phyloP scores from a whole-genome alignment of 257 asterid species.

The Solanum appendiculatum region DNA sequence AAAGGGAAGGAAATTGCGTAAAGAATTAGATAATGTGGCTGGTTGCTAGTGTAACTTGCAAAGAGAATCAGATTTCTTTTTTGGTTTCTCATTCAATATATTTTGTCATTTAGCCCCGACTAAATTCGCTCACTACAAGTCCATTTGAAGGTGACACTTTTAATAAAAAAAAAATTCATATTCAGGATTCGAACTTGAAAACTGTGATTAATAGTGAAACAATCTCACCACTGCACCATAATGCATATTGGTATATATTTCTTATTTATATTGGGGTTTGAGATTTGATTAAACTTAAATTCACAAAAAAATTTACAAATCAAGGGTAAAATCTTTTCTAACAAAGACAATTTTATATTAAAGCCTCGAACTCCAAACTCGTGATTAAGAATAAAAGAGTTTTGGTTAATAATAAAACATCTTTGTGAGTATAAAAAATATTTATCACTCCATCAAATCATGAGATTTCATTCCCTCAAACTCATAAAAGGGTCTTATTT shows the following conservation, averaged over 20 bases:
- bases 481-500: neutral
- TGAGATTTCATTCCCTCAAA: neutral
- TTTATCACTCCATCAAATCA: neutral
- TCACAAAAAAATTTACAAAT: neutral
- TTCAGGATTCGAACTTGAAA: rapidly evolving
- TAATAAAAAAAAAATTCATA: too few species aligned
- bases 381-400: neutral
- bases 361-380: neutral
- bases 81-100: neutral
- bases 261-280: neutral
- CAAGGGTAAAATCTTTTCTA: neutral
- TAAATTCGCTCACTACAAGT: rapidly evolving
- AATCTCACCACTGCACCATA: neutral
- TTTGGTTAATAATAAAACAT: neutral
- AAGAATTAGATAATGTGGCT: neutral
- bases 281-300: neutral
- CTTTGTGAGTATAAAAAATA: neutral
- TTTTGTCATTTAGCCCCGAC: neutral
- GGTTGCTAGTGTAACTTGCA: neutral
- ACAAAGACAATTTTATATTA: neutral
- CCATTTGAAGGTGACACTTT: too few species aligned
- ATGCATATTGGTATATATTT: too few species aligned
- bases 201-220: too few species aligned
- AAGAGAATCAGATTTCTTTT: neutral
- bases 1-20: neutral